Evolutionary conservation across 257 asterid genomes (phyloP).

Genomic region (Nicotiana knightiana): DNA sequence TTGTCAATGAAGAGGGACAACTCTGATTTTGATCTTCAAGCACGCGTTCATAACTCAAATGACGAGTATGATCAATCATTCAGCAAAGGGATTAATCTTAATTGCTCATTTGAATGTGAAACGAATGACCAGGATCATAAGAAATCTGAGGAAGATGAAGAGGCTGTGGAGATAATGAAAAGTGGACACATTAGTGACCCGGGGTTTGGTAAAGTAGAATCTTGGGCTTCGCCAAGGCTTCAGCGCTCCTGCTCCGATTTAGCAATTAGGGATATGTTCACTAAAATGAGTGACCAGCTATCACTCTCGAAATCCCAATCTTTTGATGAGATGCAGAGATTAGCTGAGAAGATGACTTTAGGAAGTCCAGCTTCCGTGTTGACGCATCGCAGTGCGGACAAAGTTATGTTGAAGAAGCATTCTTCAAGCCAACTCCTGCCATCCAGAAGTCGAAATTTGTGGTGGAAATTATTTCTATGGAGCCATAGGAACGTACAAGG

Average conservation of each 20-base stretch:
- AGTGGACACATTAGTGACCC: constrained; percentile 68
- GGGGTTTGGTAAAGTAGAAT: constrained; percentile 34
- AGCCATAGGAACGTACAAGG: constrained; percentile 61
- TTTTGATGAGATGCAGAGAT: constrained; percentile 43
- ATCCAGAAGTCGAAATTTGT: constrained; percentile 57
- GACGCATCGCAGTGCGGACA: constrained; percentile 55
- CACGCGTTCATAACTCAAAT: constrained; percentile 11
- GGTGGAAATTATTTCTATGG: constrained; percentile 85
- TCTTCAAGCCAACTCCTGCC: constrained; percentile 79
- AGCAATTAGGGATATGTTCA: constrained; percentile 28
- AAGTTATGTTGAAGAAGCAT: constrained; percentile 66
- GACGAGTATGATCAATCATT: constrained; percentile 23
- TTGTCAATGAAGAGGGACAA: constrained; percentile 32
- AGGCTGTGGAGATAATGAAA: constrained; percentile 19
- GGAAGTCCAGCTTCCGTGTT: constrained; percentile 47
- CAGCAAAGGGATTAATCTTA: constrained; percentile 9
- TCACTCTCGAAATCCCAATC: constrained; percentile 38
- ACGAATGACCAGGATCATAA: constrained; percentile 14
- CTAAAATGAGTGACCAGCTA: constrained; percentile 24
- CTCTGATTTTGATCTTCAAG: constrained; percentile 42
- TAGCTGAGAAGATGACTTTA: constrained; percentile 24
- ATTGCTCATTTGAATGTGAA: constrained; percentile 14
- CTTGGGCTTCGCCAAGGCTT: constrained; percentile 46
- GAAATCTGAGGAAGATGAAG: constrained; percentile 15
- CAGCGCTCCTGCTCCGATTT: constrained; percentile 62